Conservation (phyloP, 768 basidiomycete genomes). For the Russula dissimulans region DNA sequence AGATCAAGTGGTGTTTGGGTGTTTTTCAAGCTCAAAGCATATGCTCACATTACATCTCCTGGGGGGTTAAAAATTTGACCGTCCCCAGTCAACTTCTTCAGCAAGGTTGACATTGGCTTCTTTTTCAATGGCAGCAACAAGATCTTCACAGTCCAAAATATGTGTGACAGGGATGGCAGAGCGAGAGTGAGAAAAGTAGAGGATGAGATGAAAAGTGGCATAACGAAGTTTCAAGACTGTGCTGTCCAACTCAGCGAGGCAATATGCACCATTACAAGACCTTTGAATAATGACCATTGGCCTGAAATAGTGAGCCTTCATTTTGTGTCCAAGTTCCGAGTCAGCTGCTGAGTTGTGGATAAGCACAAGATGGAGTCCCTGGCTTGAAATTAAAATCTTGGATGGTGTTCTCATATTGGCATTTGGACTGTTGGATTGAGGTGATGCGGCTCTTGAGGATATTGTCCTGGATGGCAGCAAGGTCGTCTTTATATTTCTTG, state of each 20-base stretch:
- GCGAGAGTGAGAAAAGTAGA: slow-evolving; percentile 6
- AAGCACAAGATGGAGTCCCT: slow-evolving; percentile 22
- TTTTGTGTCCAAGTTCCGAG: slow-evolving; percentile 19
- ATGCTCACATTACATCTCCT: too few relatives aligned
- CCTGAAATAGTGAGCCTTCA: slow-evolving; percentile 18
- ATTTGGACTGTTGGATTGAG: neutral
- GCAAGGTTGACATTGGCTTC: too few relatives aligned
- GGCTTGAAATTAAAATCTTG: slow-evolving; percentile 22
- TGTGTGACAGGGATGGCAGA: neutral
- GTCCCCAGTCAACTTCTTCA: too few relatives aligned
- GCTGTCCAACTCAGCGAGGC: slow-evolving; percentile 20
- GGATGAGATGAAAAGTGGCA: slow-evolving; percentile 21
- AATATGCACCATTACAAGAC: slow-evolving; percentile 18
- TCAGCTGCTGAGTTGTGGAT: slow-evolving; percentile 23
- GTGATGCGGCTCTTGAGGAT: neutral
- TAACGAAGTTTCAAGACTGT: slow-evolving; percentile 6
- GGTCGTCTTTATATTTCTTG: slow-evolving; percentile 8
- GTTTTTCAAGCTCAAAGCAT: too few relatives aligned
- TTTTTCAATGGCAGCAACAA: neutral
- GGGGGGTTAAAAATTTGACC: too few relatives aligned
- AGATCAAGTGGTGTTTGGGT: too few relatives aligned
- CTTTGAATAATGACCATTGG: slow-evolving; percentile 14
- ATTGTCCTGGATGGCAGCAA: neutral
- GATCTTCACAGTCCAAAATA: neutral
- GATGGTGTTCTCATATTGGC: slow-evolving; percentile 9